These are phyloP conservation scores for Cercospora sojina DNA, from an alignment of 2,329 filamentous ascomycete genomes.

Conservation along the genomic window DNA sequence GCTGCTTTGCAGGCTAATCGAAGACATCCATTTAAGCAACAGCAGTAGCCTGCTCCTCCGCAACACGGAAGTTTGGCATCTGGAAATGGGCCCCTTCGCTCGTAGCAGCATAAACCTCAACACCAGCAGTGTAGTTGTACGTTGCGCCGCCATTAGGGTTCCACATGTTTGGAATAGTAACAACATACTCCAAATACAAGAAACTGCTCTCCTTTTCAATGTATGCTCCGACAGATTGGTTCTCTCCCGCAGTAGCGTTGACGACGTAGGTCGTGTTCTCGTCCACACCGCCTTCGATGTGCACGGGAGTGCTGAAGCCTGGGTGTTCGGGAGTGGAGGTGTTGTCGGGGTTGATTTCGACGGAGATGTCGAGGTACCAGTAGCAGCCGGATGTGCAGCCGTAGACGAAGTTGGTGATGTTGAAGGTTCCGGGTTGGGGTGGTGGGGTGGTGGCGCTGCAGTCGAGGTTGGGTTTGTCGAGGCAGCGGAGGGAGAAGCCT, in stretches of 20 bases:
- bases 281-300: constrained; percentile 21
- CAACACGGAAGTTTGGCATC: constrained; percentile 24
- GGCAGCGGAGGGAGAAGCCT: neutral
- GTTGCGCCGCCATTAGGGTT: neutral
- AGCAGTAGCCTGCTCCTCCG: constrained; percentile 17
- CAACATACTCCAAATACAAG: constrained; percentile 26
- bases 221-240: constrained; percentile 23
- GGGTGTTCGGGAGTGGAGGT: constrained; percentile 10
- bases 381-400: constrained; percentile 29
- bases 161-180: neutral
- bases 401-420: constrained; percentile 29
- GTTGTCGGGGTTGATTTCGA: neutral
- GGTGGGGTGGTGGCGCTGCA: neutral
- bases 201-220: constrained; percentile 22
- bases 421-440: constrained; percentile 15
- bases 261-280: constrained; percentile 22
- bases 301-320: constrained; percentile 13
- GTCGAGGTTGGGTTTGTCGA: constrained; percentile 3
- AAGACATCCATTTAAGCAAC: constrained; percentile 13
- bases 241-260: constrained; percentile 3
- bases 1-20: neutral
- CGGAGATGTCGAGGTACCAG: constrained; percentile 13
- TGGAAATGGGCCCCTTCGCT: constrained; percentile 23
- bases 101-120: constrained; percentile 28
- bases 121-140: constrained; percentile 25